phyloP scores from a whole-genome alignment of 225 moss, liverwort and hornwort genomes.

The Anthoceros angustus region DNA sequence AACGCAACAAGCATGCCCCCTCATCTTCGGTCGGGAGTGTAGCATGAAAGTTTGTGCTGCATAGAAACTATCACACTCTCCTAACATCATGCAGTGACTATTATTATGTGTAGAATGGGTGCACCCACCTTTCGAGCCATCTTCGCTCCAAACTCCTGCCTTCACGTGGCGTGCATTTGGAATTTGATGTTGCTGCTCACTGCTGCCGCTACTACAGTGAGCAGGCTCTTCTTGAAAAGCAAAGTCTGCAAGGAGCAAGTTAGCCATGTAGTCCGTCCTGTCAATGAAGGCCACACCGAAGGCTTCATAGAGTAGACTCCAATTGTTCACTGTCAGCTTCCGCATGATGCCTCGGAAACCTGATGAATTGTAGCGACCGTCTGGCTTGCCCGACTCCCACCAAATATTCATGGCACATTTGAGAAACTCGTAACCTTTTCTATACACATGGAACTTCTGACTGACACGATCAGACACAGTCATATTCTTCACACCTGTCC shows the following conservation, averaged over 20 bases:
- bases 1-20: too few species aligned
- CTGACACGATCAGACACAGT: conserved; percentile 21
- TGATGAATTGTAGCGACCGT: conserved; percentile 21
- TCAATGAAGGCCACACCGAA: conserved; percentile 43
- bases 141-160: too few species aligned
- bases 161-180: conserved; percentile 6
- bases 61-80: too few species aligned
- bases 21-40: too few species aligned
- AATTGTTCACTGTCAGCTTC: conserved; percentile 45
- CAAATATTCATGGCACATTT: conserved; percentile 35
- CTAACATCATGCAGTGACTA: too few species aligned
- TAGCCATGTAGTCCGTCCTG: conserved; percentile 38
- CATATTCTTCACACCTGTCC: conserved; percentile 34
- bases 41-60: too few species aligned
- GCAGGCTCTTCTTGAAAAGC: conserved; percentile 6
- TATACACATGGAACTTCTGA: conserved; percentile 33
- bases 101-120: too few species aligned
- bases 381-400: conserved; percentile 36
- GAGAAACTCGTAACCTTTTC: conserved; percentile 43
- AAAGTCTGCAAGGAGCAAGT: conserved; percentile 16
- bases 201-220: background rate
- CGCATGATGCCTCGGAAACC: conserved; percentile 29
- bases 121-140: too few species aligned
- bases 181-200: conserved; percentile 10
- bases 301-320: conserved; percentile 52